A percentile compares a stretch with the other conserved stretches of the same genome.
phyloP scores from a whole-genome alignment of 257 asterid species.

The Datura wrightii region DNA sequence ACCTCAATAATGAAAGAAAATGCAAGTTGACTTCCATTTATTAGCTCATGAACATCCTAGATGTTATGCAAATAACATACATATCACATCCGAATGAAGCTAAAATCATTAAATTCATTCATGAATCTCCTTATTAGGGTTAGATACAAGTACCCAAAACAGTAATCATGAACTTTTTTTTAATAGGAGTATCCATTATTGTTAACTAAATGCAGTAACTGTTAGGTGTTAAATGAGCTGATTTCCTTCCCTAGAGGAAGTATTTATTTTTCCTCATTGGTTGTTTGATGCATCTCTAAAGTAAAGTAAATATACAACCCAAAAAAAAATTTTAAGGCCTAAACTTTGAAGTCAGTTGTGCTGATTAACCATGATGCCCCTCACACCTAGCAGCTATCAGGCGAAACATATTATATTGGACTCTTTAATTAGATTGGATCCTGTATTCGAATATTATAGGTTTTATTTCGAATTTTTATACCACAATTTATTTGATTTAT shows the following conservation, averaged over 20 bases:
- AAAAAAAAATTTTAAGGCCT: background rate
- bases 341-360: too few relatives aligned
- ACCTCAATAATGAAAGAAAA: background rate
- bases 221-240: background rate
- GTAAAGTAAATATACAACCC: background rate
- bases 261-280: background rate
- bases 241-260: background rate
- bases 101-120: slow-evolving; percentile 3
- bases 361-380: too few relatives aligned
- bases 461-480: too few relatives aligned
- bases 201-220: background rate
- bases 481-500: too few relatives aligned
- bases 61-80: background rate
- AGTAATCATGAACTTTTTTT: background rate
- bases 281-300: background rate
- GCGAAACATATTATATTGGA: too few relatives aligned
- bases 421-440: too few relatives aligned
- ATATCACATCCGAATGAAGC: background rate
- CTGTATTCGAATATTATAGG: too few relatives aligned
- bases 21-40: background rate
- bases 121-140: slow-evolving; percentile 23
- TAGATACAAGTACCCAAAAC: background rate
- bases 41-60: slow-evolving; percentile 16
- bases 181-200: background rate
- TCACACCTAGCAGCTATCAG: too few relatives aligned